Evolutionary conservation across 345 rosid species (phyloP).

Genomic region (Bruguiera gymnorhiza): DNA sequence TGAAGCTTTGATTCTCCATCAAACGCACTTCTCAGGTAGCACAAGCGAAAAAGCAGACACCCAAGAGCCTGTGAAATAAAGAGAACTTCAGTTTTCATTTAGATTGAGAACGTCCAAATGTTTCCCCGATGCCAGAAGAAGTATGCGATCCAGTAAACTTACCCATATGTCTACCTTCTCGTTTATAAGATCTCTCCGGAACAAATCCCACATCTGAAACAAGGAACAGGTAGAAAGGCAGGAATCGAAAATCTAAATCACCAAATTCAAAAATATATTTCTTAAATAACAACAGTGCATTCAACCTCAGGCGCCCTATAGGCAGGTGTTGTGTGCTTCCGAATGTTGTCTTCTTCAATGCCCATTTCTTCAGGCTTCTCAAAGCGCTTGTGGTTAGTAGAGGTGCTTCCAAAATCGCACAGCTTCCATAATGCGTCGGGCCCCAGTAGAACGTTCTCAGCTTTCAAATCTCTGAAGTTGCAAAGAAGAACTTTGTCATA

Average conservation of each 20-base stretch:
- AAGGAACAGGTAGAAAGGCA: conserved; percentile 29
- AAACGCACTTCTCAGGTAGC: conserved; percentile 91
- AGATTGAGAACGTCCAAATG: not conserved
- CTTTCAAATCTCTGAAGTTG: conserved; percentile 82
- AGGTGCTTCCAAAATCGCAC: conserved; percentile 94
- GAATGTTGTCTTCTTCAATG: conserved; percentile 92
- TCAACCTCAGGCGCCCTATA: conserved; percentile 98
- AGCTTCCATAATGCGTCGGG: conserved; percentile 81
- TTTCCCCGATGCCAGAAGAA: conserved; percentile 3
- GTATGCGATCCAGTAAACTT: conserved; percentile 32
- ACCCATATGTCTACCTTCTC: conserved; percentile 99
- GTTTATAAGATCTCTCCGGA: conserved; percentile 75
- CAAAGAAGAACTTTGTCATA: not conserved
- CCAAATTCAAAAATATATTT: conserved; percentile 21
- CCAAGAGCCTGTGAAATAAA: conserved; percentile 76
- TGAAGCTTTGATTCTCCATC: conserved; percentile 99
- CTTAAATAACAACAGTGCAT: conserved; percentile 20
- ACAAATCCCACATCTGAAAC: conserved; percentile 96
- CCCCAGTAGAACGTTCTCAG: conserved; percentile 82
- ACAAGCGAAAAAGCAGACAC: conserved; percentile 89
- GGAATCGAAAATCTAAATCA: conserved; percentile 27
- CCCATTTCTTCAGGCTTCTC: conserved; percentile 99
- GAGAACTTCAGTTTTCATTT: conserved; percentile 17
- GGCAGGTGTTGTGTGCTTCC: conserved; percentile 93
- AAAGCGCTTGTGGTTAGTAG: conserved; percentile 88